Evolutionary conservation across 2,329 filamentous ascomycete genomes (phyloP), one percentile per base, ranked within the genome.

Genomic region (Penicillium sp.): DNA sequence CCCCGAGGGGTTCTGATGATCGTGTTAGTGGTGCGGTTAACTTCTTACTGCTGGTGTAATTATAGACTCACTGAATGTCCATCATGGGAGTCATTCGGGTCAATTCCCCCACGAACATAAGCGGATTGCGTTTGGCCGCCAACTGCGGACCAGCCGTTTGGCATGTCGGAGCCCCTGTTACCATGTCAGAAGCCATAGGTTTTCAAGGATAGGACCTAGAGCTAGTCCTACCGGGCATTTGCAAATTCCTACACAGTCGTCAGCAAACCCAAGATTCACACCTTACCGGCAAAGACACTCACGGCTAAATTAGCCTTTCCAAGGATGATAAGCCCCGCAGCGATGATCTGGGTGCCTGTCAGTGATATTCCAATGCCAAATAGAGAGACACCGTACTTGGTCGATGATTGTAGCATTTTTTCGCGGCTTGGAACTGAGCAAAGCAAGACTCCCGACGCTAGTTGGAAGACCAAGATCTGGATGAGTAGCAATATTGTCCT

Each of bases 231-330:
- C 53, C 53, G 42, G 22, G 42, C 48, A 44, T 51, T 50, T 11
- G 54, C 40, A 30, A 48, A 51, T 35, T 51, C 54, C 51, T 56
- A 2, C n/a, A 8, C 14, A 31, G 6, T 2, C 5, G 35, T 27
- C 25, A 30, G 39, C 16, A 14, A 28, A 27, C 1, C 22, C 24
- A n/a, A 16, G 1, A 28, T 25, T 13, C 25, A 33, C n/a, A 9
- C 20, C 3, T 13, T 6, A 24, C 16, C 2, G 13, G 16, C 46
- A 40, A 49, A 31, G 10, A 50, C 42, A 51, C 55, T 53, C 33
- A 63, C 60, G 14, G 63, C 63, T 36, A 70, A 48, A 45, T 69
- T 70, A 5, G 67, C 51, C 51, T 71, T 70, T 35, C 68, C 68
- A 22, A 71, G 51, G 20, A 70, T 65, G 40, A 71, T 57, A 4